phyloP scores from a whole-genome alignment of 352 stramenopile species.

The Phytophthora pisi region DNA sequence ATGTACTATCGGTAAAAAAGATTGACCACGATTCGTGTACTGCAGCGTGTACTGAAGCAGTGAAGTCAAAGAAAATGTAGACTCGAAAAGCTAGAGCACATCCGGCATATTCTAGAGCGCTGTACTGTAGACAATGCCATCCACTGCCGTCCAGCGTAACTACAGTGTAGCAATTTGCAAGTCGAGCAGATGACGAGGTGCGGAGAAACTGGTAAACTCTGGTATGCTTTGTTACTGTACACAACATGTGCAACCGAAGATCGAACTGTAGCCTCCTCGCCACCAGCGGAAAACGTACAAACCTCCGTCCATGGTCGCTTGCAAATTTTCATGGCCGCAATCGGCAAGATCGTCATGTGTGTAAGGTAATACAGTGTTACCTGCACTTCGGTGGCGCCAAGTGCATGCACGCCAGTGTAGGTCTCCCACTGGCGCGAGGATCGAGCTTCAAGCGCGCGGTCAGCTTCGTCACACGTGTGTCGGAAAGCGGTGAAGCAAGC shows the following conservation, averaged over 20 bases:
- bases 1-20: too few relatives aligned
- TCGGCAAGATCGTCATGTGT: not conserved
- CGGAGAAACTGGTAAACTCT: constrained; percentile 21
- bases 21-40: too few relatives aligned
- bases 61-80: too few relatives aligned
- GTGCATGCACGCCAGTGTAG: not conserved
- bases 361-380: not conserved
- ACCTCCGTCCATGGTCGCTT: not conserved
- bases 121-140: not conserved
- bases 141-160: not conserved
- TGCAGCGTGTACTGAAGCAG: too few relatives aligned
- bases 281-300: constrained; percentile 6
- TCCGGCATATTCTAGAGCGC: not conserved
- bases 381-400: not conserved
- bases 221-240: constrained; percentile 11
- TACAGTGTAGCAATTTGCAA: constrained; percentile 5
- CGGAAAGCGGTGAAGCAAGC: constrained; percentile 19
- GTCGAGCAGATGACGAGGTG: constrained; percentile 22
- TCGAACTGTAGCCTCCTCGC: constrained; percentile 7
- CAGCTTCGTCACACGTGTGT: constrained; percentile 12
- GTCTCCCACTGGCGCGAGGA: not conserved
- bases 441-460: constrained; percentile 9
- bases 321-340: not conserved
- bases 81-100: too few relatives aligned
- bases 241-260: constrained; percentile 23